Conservation (phyloP, 2,329 filamentous ascomycete genomes). For the Colletotrichum sp. region DNA sequence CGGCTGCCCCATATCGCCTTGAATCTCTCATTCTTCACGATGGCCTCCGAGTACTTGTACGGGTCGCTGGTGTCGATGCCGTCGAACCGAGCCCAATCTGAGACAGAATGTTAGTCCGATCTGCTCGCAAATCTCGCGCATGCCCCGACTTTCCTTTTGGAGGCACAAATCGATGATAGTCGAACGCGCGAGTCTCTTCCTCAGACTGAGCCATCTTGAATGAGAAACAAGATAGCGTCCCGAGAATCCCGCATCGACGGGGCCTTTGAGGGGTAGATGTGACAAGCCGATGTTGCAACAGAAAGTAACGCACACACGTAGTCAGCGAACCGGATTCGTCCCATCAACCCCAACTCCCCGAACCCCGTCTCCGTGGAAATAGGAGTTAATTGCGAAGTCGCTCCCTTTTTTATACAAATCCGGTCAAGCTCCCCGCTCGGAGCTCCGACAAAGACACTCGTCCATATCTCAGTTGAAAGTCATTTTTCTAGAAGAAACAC, state of each 20-base stretch:
- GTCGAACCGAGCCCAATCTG: not conserved
- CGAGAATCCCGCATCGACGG: not conserved
- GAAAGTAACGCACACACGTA: not conserved
- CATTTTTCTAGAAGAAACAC: not conserved
- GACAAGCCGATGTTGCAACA: not conserved
- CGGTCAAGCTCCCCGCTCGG: not conserved
- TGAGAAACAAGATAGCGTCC: not conserved
- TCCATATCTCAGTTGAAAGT: not conserved
- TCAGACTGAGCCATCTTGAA: not conserved
- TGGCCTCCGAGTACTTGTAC: not conserved
- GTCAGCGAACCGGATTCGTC: not conserved
- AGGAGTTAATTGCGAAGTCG: not conserved
- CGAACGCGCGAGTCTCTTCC: not conserved
- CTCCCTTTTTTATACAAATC: not conserved
- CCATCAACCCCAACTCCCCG: not conserved
- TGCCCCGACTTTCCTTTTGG: not conserved
- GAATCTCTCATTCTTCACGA: not conserved
- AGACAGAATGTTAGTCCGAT: not conserved
- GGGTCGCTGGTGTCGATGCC: not conserved
- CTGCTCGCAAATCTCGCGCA: not conserved
- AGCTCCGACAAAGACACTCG: not conserved
- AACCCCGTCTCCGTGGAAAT: not conserved
- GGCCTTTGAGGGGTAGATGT: not conserved
- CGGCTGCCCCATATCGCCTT: not conserved
- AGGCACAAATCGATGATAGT: not conserved